A percentile compares a stretch with the other conserved stretches of the same genome.
These are phyloP conservation scores for Sarocladium brachiariae DNA, from an alignment of 2,329 filamentous ascomycete species.

Conservation along the genomic window DNA sequence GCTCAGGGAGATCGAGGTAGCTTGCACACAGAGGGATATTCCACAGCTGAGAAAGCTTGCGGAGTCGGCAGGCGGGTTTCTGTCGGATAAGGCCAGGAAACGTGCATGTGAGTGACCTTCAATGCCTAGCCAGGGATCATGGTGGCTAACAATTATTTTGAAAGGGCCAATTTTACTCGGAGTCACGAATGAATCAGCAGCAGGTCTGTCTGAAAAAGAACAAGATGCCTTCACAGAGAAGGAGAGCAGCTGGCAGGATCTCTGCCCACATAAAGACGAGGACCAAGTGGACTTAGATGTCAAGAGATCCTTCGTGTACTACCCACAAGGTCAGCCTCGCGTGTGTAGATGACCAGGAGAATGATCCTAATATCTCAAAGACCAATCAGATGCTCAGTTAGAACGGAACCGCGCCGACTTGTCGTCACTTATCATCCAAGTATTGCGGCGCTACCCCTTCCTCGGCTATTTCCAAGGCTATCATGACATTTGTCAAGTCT, in stretches of 20 bases:
- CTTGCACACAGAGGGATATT: slow-evolving; percentile 53
- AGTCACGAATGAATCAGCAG: not conserved
- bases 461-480: slow-evolving; percentile 98
- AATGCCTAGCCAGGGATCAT: slow-evolving; percentile 2
- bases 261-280: slow-evolving; percentile 78
- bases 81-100: slow-evolving; percentile 61
- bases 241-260: slow-evolving; percentile 44
- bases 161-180: slow-evolving; percentile 3
- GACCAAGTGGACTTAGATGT: slow-evolving; percentile 89
- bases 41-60: slow-evolving; percentile 50
- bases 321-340: slow-evolving; percentile 73
- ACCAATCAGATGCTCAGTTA: slow-evolving; percentile 63
- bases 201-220: slow-evolving; percentile 4
- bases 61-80: slow-evolving; percentile 57
- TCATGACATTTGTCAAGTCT: slow-evolving; percentile 95
- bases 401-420: slow-evolving; percentile 67
- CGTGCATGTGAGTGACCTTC: slow-evolving; percentile 62
- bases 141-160: slow-evolving; percentile 3
- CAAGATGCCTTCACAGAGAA: slow-evolving; percentile 9
- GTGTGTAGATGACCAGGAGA: too few relatives aligned
- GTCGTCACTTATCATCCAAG: slow-evolving; percentile 69
- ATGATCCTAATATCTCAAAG: slow-evolving; percentile 31
- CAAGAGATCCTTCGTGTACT: slow-evolving; percentile 94
- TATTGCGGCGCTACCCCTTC: slow-evolving; percentile 73
- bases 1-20: slow-evolving; percentile 37